Evolutionary conservation across 768 basidiomycete species (phyloP).

Genomic region (Megacollybia marginata): DNA sequence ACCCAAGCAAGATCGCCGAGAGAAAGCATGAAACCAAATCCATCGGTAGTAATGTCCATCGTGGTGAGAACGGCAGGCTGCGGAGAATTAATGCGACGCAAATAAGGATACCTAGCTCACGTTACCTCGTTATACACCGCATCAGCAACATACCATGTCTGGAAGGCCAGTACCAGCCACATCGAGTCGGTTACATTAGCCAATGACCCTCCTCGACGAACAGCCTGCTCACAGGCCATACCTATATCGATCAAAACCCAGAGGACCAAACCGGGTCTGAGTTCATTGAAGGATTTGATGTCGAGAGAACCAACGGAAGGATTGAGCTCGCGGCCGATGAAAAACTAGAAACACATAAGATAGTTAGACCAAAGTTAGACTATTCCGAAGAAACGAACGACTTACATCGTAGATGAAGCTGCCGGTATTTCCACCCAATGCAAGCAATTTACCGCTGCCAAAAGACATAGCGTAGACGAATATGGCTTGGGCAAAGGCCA

Average conservation of each 20-base stretch:
- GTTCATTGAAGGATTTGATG: conserved; percentile 70
- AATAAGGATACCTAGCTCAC: background rate
- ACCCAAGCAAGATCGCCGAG: conserved; percentile 91
- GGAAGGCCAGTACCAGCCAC: conserved; percentile 82
- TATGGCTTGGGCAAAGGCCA: conserved; percentile 71
- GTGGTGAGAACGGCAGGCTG: conserved; percentile 85
- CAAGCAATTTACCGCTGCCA: conserved; percentile 61
- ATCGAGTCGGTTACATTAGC: conserved; percentile 76
- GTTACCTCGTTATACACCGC: conserved; percentile 82
- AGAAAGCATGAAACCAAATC: conserved; percentile 96
- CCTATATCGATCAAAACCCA: conserved; percentile 89
- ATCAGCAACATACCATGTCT: conserved; percentile 82
- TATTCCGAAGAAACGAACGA: conserved; percentile 7
- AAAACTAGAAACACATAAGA: conserved; percentile 47
- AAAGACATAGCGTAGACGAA: conserved; percentile 69
- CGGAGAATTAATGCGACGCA: background rate
- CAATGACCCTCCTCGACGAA: conserved; percentile 61
- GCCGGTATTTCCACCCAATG: conserved; percentile 87
- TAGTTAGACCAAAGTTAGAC: conserved; percentile 2
- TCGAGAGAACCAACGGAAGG: conserved; percentile 71
- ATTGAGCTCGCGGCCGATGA: conserved; percentile 90
- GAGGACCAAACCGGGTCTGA: conserved; percentile 86
- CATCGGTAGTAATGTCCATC: conserved; percentile 97
- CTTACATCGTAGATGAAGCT: conserved; percentile 85
- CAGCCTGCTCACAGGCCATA: conserved; percentile 86